phyloP scores from a whole-genome alignment of 305 asterid genomes.

The Fraxinus dipetala region DNA sequence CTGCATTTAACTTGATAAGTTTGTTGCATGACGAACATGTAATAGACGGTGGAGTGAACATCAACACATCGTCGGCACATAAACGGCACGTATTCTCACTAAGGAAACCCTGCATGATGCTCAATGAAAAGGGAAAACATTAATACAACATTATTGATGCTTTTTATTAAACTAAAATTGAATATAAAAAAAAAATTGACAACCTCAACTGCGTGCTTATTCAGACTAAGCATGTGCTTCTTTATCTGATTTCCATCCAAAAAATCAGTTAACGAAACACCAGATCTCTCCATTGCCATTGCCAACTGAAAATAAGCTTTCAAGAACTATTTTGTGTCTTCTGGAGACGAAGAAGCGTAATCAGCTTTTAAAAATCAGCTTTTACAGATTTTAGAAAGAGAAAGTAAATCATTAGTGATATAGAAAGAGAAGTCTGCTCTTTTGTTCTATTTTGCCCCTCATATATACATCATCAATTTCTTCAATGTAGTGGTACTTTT shows the following conservation, averaged over 20 bases:
- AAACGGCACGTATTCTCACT: constrained; percentile 52
- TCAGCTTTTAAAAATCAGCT: no score
- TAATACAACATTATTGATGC: background rate
- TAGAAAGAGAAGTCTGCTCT: no score
- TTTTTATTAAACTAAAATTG: background rate
- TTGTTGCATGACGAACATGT: constrained; percentile 46
- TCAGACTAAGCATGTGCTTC: constrained; percentile 54
- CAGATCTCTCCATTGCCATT: constrained; percentile 19
- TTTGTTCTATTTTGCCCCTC: no score
- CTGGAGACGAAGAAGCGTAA: no score
- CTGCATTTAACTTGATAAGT: constrained; percentile 40
- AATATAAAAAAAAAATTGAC: constrained; percentile 13
- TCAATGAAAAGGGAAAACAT: constrained; percentile 15
- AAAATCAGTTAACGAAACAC: constrained; percentile 57
- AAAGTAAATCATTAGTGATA: no score
- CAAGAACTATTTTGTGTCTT: no score
- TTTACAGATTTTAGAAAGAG: no score
- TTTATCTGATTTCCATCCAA: constrained; percentile 52
- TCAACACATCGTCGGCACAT: constrained; percentile 41
- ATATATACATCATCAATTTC: no score
- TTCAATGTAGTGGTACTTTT: no score
- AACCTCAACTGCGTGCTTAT: constrained; percentile 36
- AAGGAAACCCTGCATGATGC: constrained; percentile 20
- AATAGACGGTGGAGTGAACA: constrained; percentile 43
- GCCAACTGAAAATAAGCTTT: no score